These are phyloP conservation scores for Maudiozyma bulderi DNA, from an alignment of 805 yeast genomes.

Conservation along the genomic window DNA sequence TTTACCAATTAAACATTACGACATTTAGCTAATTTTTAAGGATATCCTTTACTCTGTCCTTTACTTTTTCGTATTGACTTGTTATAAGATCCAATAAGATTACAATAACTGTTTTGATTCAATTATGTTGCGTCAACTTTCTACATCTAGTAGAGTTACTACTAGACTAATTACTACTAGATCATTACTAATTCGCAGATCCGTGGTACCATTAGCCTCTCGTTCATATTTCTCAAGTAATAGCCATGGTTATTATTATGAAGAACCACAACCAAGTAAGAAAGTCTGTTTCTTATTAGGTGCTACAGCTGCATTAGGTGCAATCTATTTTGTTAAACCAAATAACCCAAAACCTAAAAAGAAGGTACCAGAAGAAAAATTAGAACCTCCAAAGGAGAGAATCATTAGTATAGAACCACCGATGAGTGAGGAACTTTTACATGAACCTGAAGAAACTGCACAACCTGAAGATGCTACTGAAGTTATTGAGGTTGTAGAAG, in stretches of 20 bases:
- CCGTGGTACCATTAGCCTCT: not conserved
- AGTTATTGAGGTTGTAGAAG: too few species aligned
- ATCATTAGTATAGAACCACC: not conserved
- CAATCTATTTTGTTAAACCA: not conserved
- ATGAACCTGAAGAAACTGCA: not conserved
- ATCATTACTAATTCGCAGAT: not conserved
- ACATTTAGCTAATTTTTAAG: too few species aligned
- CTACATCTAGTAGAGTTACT: not conserved
- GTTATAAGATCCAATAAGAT: not conserved
- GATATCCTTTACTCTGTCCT: too few species aligned
- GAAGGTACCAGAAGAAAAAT: not conserved
- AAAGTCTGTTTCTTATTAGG: not conserved
- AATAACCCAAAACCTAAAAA: not conserved
- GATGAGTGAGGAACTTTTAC: not conserved
- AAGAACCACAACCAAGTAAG: slow-evolving; percentile 1
- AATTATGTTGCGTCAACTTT: slow-evolving; percentile 1
- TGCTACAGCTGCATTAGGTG: slow-evolving; percentile 1
- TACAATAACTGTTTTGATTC: not conserved
- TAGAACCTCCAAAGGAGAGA: not conserved
- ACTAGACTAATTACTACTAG: not conserved
- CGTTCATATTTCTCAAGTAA: slow-evolving; percentile 1
- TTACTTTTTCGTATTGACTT: too few species aligned
- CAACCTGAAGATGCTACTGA: not conserved
- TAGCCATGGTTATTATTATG: not conserved
- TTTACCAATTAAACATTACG: too few species aligned